Conservation (phyloP, 352 stramenopile genomes). For the Phytophthora meadii region DNA sequence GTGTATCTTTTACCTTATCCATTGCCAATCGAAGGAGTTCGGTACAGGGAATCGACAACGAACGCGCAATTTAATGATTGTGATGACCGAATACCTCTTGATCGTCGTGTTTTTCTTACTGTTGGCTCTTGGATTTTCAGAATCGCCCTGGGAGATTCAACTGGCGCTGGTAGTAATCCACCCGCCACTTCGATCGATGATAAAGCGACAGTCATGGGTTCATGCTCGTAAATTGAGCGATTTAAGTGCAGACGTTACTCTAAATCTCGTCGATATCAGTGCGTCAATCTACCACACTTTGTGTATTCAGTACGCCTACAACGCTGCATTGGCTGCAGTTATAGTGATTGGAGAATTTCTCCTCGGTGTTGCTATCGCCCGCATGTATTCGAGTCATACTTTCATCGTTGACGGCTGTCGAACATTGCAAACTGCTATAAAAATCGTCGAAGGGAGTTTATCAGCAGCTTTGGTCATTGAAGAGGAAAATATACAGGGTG, state of each 20-base stretch:
- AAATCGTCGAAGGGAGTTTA: conserved; percentile 39
- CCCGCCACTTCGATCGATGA: conserved; percentile 25
- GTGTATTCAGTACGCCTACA: conserved; percentile 32
- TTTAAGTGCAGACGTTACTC: conserved; percentile 52
- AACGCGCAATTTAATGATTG: conserved; percentile 8
- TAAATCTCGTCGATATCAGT: conserved; percentile 51
- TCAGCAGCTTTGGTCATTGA: conserved; percentile 13
- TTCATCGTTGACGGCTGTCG: conserved; percentile 35
- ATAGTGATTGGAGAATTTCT: conserved; percentile 33
- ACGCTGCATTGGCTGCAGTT: conserved; percentile 16
- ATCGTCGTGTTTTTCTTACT: conserved; percentile 30
- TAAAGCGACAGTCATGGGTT: conserved; percentile 41
- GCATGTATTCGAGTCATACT: conserved; percentile 32
- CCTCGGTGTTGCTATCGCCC: conserved; percentile 32
- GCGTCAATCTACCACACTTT: conserved; percentile 39
- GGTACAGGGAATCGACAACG: neutral
- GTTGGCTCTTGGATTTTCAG: conserved; percentile 33
- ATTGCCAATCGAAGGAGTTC: neutral
- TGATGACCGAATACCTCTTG: conserved; percentile 14
- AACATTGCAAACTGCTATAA: conserved; percentile 35
- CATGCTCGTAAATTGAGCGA: conserved; percentile 43
- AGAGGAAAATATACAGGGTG: conserved; percentile 3
- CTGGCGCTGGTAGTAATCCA: conserved; percentile 35
- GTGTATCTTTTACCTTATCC: conserved; percentile 15
- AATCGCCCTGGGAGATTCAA: conserved; percentile 29